Conservation (phyloP, 2,329 filamentous ascomycete genomes). For the Sclerotinia nivalis region DNA sequence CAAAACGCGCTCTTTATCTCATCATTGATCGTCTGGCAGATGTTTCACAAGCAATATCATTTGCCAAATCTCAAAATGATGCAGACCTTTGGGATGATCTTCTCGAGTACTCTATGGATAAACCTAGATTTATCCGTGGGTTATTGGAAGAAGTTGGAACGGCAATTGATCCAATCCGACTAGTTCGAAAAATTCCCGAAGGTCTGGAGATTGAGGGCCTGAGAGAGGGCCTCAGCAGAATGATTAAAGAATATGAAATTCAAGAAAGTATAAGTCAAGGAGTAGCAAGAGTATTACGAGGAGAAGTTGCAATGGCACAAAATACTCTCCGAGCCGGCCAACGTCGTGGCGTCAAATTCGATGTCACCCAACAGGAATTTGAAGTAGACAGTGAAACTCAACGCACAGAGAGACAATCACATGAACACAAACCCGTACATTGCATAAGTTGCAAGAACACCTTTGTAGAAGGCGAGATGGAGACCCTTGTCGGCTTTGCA, state of each 20-base stretch:
- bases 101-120: constrained; percentile 95
- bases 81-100: constrained; percentile 93
- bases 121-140: constrained; percentile 89
- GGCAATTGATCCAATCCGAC: constrained; percentile 84
- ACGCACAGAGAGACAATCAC: constrained; percentile 23
- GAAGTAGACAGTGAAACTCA: constrained; percentile 27
- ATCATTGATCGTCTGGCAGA: constrained; percentile 94
- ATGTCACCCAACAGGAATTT: constrained; percentile 56
- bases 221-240: constrained; percentile 80
- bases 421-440: constrained; percentile 50
- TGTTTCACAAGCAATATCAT: constrained; percentile 88
- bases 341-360: constrained; percentile 84
- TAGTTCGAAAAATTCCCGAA: constrained; percentile 88
- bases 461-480: constrained; percentile 62
- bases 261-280: constrained; percentile 90
- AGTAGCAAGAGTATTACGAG: constrained; percentile 80
- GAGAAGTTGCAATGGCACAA: constrained; percentile 85
- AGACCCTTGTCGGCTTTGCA: constrained; percentile 76
- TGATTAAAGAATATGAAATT: constrained; percentile 95
- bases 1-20: constrained; percentile 84
- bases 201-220: constrained; percentile 91
- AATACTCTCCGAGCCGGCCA: constrained; percentile 76
- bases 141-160: constrained; percentile 93
- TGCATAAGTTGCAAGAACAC: constrained; percentile 59
- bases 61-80: constrained; percentile 91